These are phyloP conservation scores for Candida manassasensis DNA, from an alignment of 805 yeast species.

Conservation along the genomic window DNA sequence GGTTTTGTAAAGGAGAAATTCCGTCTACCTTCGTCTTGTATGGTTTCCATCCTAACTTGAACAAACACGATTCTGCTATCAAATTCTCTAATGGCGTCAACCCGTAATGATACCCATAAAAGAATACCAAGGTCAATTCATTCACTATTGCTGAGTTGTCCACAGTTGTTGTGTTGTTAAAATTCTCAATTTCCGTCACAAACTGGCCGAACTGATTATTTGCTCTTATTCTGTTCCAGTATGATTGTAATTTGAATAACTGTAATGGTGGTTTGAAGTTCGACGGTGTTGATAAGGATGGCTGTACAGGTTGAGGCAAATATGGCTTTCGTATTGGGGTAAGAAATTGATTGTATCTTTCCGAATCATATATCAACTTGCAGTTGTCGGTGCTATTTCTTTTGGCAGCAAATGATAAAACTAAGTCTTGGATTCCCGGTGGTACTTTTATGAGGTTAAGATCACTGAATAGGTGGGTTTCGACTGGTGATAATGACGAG, in stretches of 20 bases:
- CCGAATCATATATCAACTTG: conserved; percentile 19
- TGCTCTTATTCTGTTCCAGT: conserved; percentile 39
- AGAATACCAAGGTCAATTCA: conserved; percentile 35
- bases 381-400: conserved; percentile 20
- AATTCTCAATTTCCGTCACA: conserved; percentile 23
- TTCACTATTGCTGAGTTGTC: conserved; percentile 22
- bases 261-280: conserved; percentile 31
- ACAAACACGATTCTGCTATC: conserved; percentile 37
- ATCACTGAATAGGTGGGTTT: conserved; percentile 32
- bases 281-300: conserved; percentile 9
- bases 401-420: conserved; percentile 34
- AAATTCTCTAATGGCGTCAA: conserved; percentile 39
- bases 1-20: conserved; percentile 3
- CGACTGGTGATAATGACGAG: conserved; percentile 27
- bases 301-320: conserved; percentile 24
- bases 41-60: conserved; percentile 40
- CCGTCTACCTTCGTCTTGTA: conserved; percentile 19
- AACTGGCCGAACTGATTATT: conserved; percentile 29
- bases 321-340: conserved; percentile 31
- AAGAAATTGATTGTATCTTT: conserved; percentile 19
- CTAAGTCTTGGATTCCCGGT: conserved; percentile 40
- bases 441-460: conserved; percentile 30
- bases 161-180: conserved; percentile 17
- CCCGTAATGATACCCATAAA: conserved; percentile 41
- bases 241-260: conserved; percentile 30